Conservation (phyloP, 2,329 filamentous ascomycete species). For the Zymoseptoria ardabiliae region DNA sequence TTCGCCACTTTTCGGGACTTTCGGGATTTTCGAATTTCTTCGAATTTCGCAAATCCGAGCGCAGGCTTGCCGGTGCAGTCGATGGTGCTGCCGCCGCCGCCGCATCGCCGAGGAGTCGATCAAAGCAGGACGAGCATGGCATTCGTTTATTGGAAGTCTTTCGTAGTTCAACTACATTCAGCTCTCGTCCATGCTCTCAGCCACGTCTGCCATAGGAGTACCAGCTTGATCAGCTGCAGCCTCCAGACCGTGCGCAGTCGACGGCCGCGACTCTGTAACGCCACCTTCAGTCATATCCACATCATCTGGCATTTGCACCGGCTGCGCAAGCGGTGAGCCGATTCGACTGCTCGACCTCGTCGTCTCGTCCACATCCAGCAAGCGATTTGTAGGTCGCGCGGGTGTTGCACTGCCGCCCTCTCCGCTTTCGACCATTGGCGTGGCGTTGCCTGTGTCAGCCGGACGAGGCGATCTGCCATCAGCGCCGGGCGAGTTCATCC, state of each 20-base stretch:
- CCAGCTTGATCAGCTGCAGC: conserved; percentile 14
- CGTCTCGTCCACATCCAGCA: conserved; percentile 24
- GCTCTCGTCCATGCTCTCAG: conserved; percentile 22
- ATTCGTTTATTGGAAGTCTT: no score
- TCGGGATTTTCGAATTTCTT: no score
- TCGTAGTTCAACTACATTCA: neutral
- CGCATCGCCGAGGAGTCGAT: no score
- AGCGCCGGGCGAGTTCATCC: conserved; percentile 39
- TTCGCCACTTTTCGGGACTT: no score
- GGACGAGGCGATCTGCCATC: conserved; percentile 29
- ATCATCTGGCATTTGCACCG: conserved; percentile 18
- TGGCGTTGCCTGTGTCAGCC: conserved; percentile 26
- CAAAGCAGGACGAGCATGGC: no score
- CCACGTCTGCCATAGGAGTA: conserved; percentile 14
- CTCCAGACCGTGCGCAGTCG: conserved; percentile 12
- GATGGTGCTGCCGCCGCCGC: no score
- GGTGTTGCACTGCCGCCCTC: conserved; percentile 18
- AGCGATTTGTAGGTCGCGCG: conserved; percentile 20
- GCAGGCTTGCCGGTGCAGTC: no score
- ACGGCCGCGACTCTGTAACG: conserved; percentile 7
- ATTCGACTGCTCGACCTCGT: conserved; percentile 17
- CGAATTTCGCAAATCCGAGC: no score
- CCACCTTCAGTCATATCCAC: conserved; percentile 22
- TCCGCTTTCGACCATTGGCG: conserved; percentile 33
- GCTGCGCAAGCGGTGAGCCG: conserved; percentile 17